Evolutionary conservation across 352 stramenopile species (phyloP).

Genomic region (Nothophytophthora sp.): DNA sequence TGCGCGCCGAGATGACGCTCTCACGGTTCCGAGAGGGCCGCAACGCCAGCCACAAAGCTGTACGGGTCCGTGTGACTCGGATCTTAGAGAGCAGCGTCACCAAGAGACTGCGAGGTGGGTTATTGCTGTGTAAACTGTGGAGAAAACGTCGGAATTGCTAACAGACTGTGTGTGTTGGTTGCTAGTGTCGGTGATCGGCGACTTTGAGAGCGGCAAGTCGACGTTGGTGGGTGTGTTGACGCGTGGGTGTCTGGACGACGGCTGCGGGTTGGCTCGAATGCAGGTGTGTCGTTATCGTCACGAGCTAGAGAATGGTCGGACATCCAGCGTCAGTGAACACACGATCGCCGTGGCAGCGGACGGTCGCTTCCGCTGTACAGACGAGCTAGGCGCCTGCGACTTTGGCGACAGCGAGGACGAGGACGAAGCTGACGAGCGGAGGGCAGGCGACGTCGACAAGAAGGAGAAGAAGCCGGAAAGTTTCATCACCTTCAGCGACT

Average conservation of each 20-base stretch:
- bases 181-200: conserved; percentile 83
- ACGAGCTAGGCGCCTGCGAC: conserved; percentile 48
- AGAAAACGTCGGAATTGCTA: background rate
- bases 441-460: no score
- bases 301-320: conserved; percentile 89
- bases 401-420: conserved; percentile 53
- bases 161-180: background rate
- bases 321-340: conserved; percentile 89
- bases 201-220: conserved; percentile 89
- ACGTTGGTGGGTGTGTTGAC: conserved; percentile 91
- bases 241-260: conserved; percentile 81
- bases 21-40: conserved; percentile 53
- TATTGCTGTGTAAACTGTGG: background rate
- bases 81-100: conserved; percentile 53
- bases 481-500: conserved; percentile 71
- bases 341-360: conserved; percentile 71
- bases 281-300: conserved; percentile 90
- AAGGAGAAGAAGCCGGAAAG: conserved; percentile 26
- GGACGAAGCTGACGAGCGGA: conserved; percentile 1
- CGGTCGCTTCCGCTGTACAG: conserved; percentile 54
- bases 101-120: conserved; percentile 61
- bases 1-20: conserved; percentile 67
- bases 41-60: conserved; percentile 35
- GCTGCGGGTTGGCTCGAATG: conserved; percentile 84
- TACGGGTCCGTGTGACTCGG: conserved; percentile 48